A percentile compares a stretch with the other conserved stretches of the same genome.
phyloP scores from a whole-genome alignment of 805 yeast species.

The Metschnikowia arizonensis region DNA sequence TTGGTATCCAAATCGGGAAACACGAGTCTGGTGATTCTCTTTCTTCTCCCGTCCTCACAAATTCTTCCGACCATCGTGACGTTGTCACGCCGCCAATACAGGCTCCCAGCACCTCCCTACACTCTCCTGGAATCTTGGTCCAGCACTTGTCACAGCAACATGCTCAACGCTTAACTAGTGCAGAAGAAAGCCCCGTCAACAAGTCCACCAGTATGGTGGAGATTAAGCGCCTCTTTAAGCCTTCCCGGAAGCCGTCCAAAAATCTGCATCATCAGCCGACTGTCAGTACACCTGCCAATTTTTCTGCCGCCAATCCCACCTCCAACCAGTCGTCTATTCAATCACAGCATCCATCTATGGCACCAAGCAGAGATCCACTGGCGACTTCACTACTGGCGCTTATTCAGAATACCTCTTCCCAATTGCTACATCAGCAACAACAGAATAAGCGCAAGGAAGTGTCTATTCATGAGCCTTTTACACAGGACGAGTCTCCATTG shows the following conservation, averaged over 20 bases:
- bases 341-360: not conserved
- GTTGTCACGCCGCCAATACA: slow-evolving; percentile 10
- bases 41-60: slow-evolving; percentile 33
- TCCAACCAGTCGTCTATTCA: not conserved
- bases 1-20: slow-evolving; percentile 41
- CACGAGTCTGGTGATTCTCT: slow-evolving; percentile 39
- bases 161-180: slow-evolving; percentile 10
- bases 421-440: slow-evolving; percentile 23
- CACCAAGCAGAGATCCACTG: slow-evolving; percentile 17
- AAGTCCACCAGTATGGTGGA: slow-evolving; percentile 60
- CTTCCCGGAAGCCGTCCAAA: slow-evolving; percentile 36
- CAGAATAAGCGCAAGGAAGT: slow-evolving; percentile 18
- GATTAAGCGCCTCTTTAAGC: slow-evolving; percentile 67
- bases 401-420: slow-evolving; percentile 18
- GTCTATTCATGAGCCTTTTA: slow-evolving; percentile 17
- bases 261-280: not conserved
- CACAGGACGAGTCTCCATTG: slow-evolving; percentile 23
- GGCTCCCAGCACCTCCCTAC: slow-evolving; percentile 1
- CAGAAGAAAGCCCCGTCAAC: slow-evolving; percentile 26
- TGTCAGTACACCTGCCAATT: too few species aligned
- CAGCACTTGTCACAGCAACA: slow-evolving; percentile 10
- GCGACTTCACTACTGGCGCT: slow-evolving; percentile 17
- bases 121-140: slow-evolving; percentile 11
- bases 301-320: not conserved
- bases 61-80: slow-evolving; percentile 25